Base-by-base conservation (phyloP, 2,329 filamentous ascomycete genomes). In the Alternaria rosae region DNA sequence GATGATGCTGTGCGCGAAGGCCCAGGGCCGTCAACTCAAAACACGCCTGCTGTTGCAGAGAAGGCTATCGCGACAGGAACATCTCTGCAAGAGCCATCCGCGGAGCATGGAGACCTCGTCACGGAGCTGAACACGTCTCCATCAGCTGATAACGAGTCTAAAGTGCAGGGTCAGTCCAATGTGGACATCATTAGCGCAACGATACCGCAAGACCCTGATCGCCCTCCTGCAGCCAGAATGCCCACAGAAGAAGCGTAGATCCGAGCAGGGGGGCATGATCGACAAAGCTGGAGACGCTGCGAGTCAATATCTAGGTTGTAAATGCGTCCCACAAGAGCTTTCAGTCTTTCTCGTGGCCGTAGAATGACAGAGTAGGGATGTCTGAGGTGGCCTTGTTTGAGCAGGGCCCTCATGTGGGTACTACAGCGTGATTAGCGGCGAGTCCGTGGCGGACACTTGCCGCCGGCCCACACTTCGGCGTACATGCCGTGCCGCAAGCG, bases 201-300 rank as follows among this genome's bases (percentile, higher is more conserved):
- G 28, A 51, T 23, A 51, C 47, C 30, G 30, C 20, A 51, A 51
- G 47, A 51, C 47, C 47, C 47, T 51, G 47, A 51, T 51, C 28
- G 47, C 47, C 47, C 17, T 25, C 13, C 28, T 38, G 47, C 30
- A 51, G 30, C 47, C 47, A 51, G 15, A 38, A 51, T 15, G 32
- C 35, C 20, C 28, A 35, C 47, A 51, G 47, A 25, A 38, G 47
- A 51, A 32, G 17, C 30, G 20, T 32, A 35, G 28, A 51, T 51
- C 20, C 47, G 23, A 15, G 13, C 47, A 51, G 47, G 28, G 28
- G 23, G 47, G 20, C 47, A 32, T 35, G 47, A 51, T 51, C 28
- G 47, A 38, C 28, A 30, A n/a, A 38, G 30, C 20, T 38, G 47
- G 35, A 23, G 30, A 25, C 20, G 20, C 30, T 51, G 12, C 21